A percentile compares a stretch with the other conserved stretches of the same genome.
Evolutionary conservation across 2,329 filamentous ascomycete species (phyloP).

Genomic region (Thielaviopsis musarum): DNA sequence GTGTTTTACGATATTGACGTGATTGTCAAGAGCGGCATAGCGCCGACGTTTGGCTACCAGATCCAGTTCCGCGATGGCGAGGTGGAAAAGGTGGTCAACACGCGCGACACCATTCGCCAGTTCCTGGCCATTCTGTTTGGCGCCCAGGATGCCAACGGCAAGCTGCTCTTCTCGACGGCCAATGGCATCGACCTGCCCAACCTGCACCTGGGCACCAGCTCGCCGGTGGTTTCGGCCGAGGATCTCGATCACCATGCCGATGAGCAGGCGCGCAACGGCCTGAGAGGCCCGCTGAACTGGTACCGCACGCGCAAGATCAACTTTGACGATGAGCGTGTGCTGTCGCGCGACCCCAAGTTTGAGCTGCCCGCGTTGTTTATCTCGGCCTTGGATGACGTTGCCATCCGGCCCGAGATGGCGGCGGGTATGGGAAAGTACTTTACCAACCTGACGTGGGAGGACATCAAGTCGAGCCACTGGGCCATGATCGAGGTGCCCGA

Average conservation of each 20-base stretch:
- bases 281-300: conserved; percentile 75
- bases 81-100: conserved; percentile 40
- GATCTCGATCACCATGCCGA: conserved; percentile 64
- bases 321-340: conserved; percentile 52
- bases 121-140: conserved; percentile 61
- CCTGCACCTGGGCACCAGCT: conserved; percentile 42
- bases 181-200: conserved; percentile 44
- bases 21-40: conserved; percentile 32
- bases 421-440: conserved; percentile 53
- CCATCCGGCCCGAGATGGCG: conserved; percentile 57
- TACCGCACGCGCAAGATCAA: conserved; percentile 64
- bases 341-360: conserved; percentile 31
- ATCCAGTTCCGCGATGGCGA: conserved; percentile 57
- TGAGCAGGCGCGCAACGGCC: conserved; percentile 52
- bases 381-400: conserved; percentile 50
- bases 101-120: conserved; percentile 44
- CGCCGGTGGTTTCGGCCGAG: conserved; percentile 44
- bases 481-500: conserved; percentile 56
- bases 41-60: conserved; percentile 71
- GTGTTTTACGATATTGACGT: conserved; percentile 39
- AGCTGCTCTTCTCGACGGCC: conserved; percentile 35
- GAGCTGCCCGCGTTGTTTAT: conserved; percentile 58
- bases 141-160: conserved; percentile 24
- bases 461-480: conserved; percentile 66
- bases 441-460: conserved; percentile 43